phyloP scores from a whole-genome alignment of 306 rosid genomes.

The Cucumis melo region DNA sequence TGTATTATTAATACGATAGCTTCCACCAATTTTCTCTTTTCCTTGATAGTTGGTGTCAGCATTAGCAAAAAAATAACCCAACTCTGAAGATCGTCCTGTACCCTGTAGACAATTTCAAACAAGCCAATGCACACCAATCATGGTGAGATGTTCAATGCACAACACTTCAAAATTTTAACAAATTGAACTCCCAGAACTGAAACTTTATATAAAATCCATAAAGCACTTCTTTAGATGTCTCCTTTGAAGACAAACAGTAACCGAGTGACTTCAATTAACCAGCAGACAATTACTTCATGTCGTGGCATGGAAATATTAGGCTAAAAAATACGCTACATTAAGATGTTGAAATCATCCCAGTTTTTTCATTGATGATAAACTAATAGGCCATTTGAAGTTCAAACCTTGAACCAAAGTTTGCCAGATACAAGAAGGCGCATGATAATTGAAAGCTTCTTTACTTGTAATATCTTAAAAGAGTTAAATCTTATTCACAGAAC shows the following conservation, averaged over 20 bases:
- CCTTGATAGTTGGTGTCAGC: constrained; percentile 67
- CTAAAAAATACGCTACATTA: not conserved
- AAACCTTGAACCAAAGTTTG: not conserved
- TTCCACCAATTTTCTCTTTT: constrained; percentile 44
- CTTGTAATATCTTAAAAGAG: not conserved
- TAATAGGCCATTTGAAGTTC: not conserved
- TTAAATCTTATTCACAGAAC: not conserved
- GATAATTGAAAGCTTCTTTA: not conserved
- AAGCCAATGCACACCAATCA: not conserved
- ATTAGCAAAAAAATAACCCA: constrained; percentile 77
- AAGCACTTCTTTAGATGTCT: not conserved
- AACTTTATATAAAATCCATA: not conserved
- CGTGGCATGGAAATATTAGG: not conserved
- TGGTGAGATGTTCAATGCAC: not conserved
- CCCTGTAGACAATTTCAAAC: constrained; percentile 46
- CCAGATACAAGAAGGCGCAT: not conserved
- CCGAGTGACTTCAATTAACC: not conserved
- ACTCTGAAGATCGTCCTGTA: constrained; percentile 60
- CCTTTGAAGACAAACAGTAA: not conserved
- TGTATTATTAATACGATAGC: constrained; percentile 27
- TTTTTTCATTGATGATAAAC: not conserved
- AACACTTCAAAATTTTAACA: not conserved
- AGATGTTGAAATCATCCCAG: not conserved
- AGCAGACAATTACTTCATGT: not conserved
- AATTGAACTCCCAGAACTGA: not conserved